phyloP scores from a whole-genome alignment of 164 flowering plant species.

The Dillenia turbinata region DNA sequence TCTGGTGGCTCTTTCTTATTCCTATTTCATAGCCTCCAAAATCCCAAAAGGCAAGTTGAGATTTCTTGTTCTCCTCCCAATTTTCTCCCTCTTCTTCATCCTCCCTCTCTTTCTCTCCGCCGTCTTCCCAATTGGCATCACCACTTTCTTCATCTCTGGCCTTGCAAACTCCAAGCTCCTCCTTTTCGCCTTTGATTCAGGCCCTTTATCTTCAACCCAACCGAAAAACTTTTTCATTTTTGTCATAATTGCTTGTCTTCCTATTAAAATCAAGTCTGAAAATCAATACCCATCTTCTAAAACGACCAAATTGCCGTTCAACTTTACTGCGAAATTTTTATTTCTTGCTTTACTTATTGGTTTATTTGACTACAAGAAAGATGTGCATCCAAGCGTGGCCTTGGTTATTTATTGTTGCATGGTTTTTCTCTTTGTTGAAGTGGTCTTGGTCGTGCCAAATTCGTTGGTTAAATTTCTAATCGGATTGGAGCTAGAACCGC shows the following conservation, averaged over 20 bases:
- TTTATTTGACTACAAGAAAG: background rate
- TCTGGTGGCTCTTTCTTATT: background rate
- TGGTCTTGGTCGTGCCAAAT: too few relatives aligned
- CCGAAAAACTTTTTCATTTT: background rate
- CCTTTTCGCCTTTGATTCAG: background rate
- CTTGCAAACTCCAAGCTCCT: background rate
- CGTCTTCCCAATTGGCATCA: background rate
- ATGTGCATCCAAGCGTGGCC: background rate
- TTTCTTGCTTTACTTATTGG: background rate
- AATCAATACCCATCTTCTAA: too few relatives aligned
- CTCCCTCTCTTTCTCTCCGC: background rate
- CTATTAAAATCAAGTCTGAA: background rate
- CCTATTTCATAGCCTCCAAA: background rate
- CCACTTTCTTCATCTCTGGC: background rate
- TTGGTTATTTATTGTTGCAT: background rate
- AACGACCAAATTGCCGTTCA: background rate
- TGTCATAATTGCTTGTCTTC: background rate
- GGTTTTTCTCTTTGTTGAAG: too few relatives aligned
- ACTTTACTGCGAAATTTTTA: background rate
- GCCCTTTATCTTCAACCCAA: background rate
- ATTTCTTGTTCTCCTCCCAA: background rate
- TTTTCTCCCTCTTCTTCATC: background rate
- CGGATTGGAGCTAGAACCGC: conserved; percentile 22
- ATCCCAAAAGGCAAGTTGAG: background rate
- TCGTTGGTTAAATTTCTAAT: background rate